phyloP scores from a whole-genome alignment of 176 grass and related monocot species.

The Musa itinerans region DNA sequence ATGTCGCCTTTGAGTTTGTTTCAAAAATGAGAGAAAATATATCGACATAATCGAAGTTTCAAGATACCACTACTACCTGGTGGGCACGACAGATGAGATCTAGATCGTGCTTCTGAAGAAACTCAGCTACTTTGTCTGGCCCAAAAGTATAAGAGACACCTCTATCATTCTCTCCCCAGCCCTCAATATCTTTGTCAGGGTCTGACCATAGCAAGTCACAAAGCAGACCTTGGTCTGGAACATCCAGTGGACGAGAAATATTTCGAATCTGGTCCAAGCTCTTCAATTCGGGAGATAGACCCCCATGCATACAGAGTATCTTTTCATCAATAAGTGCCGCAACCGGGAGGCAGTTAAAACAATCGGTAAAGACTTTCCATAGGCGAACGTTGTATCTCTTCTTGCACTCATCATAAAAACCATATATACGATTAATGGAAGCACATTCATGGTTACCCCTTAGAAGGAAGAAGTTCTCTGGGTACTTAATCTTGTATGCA shows the following conservation, averaged over 20 bases:
- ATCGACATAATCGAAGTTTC: background rate
- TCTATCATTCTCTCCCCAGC: constrained; percentile 5
- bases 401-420: constrained; percentile 1
- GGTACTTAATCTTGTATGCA: constrained; percentile 2
- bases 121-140: background rate
- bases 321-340: background rate
- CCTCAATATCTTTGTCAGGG: background rate
- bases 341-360: constrained; percentile 2
- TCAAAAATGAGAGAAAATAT: no score
- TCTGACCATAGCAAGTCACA: constrained; percentile 3
- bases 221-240: constrained; percentile 4
- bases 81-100: background rate
- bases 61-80: background rate
- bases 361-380: background rate
- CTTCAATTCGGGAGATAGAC: background rate
- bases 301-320: background rate
- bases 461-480: background rate
- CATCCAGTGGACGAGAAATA: background rate
- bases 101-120: background rate
- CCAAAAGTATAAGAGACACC: constrained; percentile 1
- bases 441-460: constrained; percentile 1
- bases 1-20: no score
- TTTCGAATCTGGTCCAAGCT: constrained; percentile 2
- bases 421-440: constrained; percentile 2
- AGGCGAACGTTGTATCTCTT: background rate